A percentile compares a stretch with the other conserved stretches of the same genome.
Conservation (phyloP, 192 early-diverging fungal species). For the Coemansia sp. region DNA sequence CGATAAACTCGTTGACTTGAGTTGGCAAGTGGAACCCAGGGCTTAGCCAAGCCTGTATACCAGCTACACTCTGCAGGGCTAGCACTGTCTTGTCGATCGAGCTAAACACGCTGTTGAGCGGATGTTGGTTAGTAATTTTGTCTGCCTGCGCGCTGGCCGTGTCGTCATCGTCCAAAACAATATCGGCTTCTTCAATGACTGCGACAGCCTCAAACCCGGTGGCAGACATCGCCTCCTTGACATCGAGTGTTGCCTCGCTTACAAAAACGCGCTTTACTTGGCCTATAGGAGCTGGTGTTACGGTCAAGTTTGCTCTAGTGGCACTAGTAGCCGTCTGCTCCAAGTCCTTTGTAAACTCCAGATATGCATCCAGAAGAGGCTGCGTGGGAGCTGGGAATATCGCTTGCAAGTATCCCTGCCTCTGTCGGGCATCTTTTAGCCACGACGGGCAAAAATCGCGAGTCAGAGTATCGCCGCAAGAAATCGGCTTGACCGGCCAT, state of each 20-base stretch:
- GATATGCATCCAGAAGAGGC: slow-evolving; percentile 37
- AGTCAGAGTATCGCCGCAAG: slow-evolving; percentile 55
- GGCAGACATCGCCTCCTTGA: slow-evolving; percentile 12
- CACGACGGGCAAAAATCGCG: slow-evolving; percentile 64
- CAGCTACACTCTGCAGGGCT: slow-evolving; percentile 40
- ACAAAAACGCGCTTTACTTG: slow-evolving; percentile 30
- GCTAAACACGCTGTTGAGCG: slow-evolving; percentile 30
- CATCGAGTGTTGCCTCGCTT: slow-evolving; percentile 8
- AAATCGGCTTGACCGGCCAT: slow-evolving; percentile 63
- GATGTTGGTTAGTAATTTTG: slow-evolving; percentile 34
- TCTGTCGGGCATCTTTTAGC: slow-evolving; percentile 52
- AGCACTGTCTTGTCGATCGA: slow-evolving; percentile 31
- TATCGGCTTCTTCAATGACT: slow-evolving; percentile 27
- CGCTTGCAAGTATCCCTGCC: slow-evolving; percentile 61
- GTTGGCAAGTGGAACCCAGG: slow-evolving; percentile 39
- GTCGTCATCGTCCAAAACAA: slow-evolving; percentile 37
- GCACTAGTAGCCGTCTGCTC: slow-evolving; percentile 22
- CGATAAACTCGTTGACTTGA: slow-evolving; percentile 49
- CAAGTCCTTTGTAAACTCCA: slow-evolving; percentile 24
- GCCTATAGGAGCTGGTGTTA: slow-evolving; percentile 6
- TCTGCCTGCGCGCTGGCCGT: neutral
- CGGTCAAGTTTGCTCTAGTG: slow-evolving; percentile 7
- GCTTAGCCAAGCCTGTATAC: slow-evolving; percentile 40
- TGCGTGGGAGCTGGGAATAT: slow-evolving; percentile 43
- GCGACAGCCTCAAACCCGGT: slow-evolving; percentile 21